Evolutionary conservation across 179 eudicot genomes (phyloP).

Genomic region (Silene coronaria): DNA sequence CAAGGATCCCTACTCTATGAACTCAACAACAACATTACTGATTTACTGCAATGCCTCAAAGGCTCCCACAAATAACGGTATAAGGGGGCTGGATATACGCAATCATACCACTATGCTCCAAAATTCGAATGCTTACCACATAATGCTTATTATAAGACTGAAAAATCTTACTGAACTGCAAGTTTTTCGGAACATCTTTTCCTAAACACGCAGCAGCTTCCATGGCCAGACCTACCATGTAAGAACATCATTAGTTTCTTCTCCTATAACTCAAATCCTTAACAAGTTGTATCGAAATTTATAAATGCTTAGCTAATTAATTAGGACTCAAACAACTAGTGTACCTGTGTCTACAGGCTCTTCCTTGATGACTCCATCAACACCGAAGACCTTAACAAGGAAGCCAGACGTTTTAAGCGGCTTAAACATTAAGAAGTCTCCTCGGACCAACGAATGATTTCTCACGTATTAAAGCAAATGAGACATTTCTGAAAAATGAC

Average conservation of each 20-base stretch:
- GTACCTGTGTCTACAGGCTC: background rate
- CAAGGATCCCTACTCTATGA: no score
- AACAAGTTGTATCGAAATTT: background rate
- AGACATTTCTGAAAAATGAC: background rate
- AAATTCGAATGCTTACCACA: background rate
- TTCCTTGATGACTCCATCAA: background rate
- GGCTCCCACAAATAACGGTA: background rate
- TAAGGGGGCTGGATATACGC: no score
- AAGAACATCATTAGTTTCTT: background rate
- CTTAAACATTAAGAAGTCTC: slow-evolving; percentile 3
- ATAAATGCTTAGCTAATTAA: background rate
- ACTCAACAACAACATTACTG: no score
- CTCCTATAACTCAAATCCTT: background rate
- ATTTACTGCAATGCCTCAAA: no score
- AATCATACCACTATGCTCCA: no score
- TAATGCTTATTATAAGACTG: background rate
- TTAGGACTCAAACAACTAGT: background rate
- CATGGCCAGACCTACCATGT: background rate
- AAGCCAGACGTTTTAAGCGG: background rate
- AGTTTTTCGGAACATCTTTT: background rate
- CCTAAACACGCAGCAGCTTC: no score
- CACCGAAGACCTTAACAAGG: background rate
- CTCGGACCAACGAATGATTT: slow-evolving; percentile 2
- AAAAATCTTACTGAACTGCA: background rate
- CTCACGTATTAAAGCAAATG: background rate